phyloP scores from a whole-genome alignment of 768 basidiomycete genomes.

The Mycena polygramma region DNA sequence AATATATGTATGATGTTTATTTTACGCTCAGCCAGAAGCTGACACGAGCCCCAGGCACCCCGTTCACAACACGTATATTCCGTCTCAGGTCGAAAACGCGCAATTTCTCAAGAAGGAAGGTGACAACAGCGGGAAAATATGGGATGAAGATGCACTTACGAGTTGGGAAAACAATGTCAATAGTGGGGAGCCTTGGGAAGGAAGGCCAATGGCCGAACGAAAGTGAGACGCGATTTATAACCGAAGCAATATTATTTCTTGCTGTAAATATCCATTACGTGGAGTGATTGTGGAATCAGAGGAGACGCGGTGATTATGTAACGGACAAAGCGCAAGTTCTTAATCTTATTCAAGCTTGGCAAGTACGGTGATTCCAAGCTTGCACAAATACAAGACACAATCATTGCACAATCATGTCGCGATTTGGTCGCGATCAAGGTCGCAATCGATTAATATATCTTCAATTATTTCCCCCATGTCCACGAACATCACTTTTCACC shows the following conservation, averaged over 20 bases:
- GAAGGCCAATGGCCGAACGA: slow-evolving; percentile 41
- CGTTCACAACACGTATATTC: slow-evolving; percentile 74
- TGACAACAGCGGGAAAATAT: slow-evolving; percentile 61
- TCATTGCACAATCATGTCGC: slow-evolving; percentile 31
- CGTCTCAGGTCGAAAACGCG: slow-evolving; percentile 58
- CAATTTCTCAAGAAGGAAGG: slow-evolving; percentile 59
- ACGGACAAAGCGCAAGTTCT: slow-evolving; percentile 17
- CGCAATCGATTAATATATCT: too few species aligned
- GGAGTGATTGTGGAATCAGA: too few species aligned
- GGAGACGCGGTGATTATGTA: background rate
- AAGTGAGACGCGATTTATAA: too few species aligned
- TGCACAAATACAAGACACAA: slow-evolving; percentile 27
- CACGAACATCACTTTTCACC: slow-evolving; percentile 77
- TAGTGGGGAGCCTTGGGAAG: slow-evolving; percentile 62
- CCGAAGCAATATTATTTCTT: too few species aligned
- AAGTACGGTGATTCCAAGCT: slow-evolving; percentile 3
- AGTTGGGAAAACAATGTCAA: slow-evolving; percentile 70
- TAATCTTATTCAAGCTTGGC: slow-evolving; percentile 3
- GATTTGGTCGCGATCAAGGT: background rate
- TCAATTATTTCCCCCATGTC: slow-evolving; percentile 47
- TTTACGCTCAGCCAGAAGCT: slow-evolving; percentile 18
- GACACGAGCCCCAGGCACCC: slow-evolving; percentile 62
- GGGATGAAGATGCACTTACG: slow-evolving; percentile 71
- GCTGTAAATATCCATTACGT: too few species aligned
- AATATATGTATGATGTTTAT: slow-evolving; percentile 57